Evolutionary conservation across 2,329 filamentous ascomycete genomes (phyloP), one percentile per base, ranked within the genome.

Genomic region (Aspergillus luchuensis): DNA sequence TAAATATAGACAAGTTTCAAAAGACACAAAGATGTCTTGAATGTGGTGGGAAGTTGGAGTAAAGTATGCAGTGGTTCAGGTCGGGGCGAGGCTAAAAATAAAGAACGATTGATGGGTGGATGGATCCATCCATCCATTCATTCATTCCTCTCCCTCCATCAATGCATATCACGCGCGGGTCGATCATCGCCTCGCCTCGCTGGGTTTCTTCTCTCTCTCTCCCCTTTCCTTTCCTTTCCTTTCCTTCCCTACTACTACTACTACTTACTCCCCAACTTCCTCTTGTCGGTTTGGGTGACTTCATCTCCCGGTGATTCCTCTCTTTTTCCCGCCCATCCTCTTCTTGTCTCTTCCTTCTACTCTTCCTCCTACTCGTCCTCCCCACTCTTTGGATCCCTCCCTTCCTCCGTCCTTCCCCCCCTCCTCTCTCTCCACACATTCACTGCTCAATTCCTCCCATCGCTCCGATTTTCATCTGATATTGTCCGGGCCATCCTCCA

Each of bases 81-180:
- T 57, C 41, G 41, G 53, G 60, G 25, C 7, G 7, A 65, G 55
- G 54, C 65, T 64, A 63, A 66, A 66, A 64, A 64, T 66, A 65
- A 65, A 55, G 43, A 47, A 19, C 5, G 38, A 13, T 11, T 19
- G 38, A 15, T 19, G 17, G 15, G 15, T 28, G 17, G 21, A 43
- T 30, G 36, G 21, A 17, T 30, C 41, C 41, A 45, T 30, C 17
- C 19, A 55, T 25, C 21, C 36, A 45, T 45, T 25, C 39, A 30
- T 30, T 45, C 39, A 19, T 49, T n/a, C 15, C 15, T 30, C 33
- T 28, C 47, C 15, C 15, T 28, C 23, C 47, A 30, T 28, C 47
- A 30, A 30, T 49, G 47, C 47, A 49, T 49, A 49, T 49, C 47
- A 49, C 47, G 47, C 47, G 47, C 47, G 47, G 47, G 47, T 49